Evolutionary conservation across 2,329 filamentous ascomycete species (phyloP), one percentile per base, ranked within the genome.

Genomic region (Sporothrix luriei): DNA sequence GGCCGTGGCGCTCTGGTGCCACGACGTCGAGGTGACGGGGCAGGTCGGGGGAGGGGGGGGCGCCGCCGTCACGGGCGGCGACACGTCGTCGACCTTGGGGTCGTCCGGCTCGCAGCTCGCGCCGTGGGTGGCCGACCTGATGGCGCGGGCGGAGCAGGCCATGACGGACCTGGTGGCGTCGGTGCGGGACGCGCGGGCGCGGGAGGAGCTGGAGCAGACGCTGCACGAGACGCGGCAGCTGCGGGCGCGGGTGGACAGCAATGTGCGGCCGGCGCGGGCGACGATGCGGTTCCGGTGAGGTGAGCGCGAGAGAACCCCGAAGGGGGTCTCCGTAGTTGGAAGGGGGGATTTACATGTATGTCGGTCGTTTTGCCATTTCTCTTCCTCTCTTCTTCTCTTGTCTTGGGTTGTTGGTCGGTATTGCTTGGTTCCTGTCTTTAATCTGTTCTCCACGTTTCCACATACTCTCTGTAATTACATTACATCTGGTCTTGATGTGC

Each of bases 81-180:
- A 16, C 13, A 16, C 14, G 43, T 46, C 33, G 14, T 54, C 13
- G 40, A 10, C 38, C 38, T 40, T 40, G 38, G 4, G n/a, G n/a
- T 29, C 40, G n/a, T 62, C 40, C 46, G 14, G 33, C n/a, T 10
- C 33, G 80, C n/a, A 74, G 76, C 80, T 84, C 29, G 78, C 80
- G 7, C 76, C 76, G 4, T 83, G 83, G 75, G 80, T 86, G 33
- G 79, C 79, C 26, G 85, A 87, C 40, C 77, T 88, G 49, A 78
- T 88, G 54, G 78, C 77, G 57, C 79, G 83, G 65, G 85, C 84
- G 71, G 85, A 87, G 71, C 77, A 78, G 38, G 81, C 81, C 33
- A 75, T 84, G 40, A 78, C 80, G 66, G 78, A 74, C 16, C 51
- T 74, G 10, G 7, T 78, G 67, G 73, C 79, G 16, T 76, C 80